Base-by-base conservation (phyloP, 768 basidiomycete genomes). In the Lactarius psammicola region DNA sequence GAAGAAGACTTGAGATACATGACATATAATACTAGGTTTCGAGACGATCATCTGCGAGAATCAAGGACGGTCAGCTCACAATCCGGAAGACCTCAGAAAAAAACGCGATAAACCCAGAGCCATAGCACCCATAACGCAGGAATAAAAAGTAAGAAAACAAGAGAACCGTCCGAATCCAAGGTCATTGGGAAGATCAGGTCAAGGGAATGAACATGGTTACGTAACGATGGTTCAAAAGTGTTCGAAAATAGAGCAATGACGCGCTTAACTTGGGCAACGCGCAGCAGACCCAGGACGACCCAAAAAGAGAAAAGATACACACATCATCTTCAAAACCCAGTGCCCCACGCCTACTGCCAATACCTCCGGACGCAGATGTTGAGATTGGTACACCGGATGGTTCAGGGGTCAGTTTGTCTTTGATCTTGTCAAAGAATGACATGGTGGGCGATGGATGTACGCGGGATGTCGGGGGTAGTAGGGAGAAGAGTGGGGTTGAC, bases 1-100 rank as follows among this genome's bases (percentile, higher is more conserved):
- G 86, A 96, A 94, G 81, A 98, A 95, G 61, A 86, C 83, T 79
- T 96, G 90, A 3, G 84, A 86, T 34, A 84, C 75, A 74, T 90
- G 86, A 73, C 87, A 87, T 62, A 92, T 81, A 73, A 94, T 90
- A 67, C 87, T 81, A 8, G 90, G 87, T 79, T 92, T 93, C 28
- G 90, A 88, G 55, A 94, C 85, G 71, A 94, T 93, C 90, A 93
- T 91, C 92, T 94, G 70, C 23, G 70, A 36, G 20, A 69, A 56
- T 44, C 65, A 64, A 55, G 54, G 67, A 71, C 69, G 58, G 74
- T 74, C 65, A 71, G 70, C 5, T 60, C 1, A 70, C 40, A 51
- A 34, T 33, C 44, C 57, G 11, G 59, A 38, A 71, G 0, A 56
- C 49, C 68, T 49, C 58, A 58, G 51, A 54, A 55, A 61, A 59